A percentile compares a stretch with the other conserved stretches of the same genome.
Evolutionary conservation across 176 grass and related monocot species (phyloP).

Genomic region (Aegilops bicornis): DNA sequence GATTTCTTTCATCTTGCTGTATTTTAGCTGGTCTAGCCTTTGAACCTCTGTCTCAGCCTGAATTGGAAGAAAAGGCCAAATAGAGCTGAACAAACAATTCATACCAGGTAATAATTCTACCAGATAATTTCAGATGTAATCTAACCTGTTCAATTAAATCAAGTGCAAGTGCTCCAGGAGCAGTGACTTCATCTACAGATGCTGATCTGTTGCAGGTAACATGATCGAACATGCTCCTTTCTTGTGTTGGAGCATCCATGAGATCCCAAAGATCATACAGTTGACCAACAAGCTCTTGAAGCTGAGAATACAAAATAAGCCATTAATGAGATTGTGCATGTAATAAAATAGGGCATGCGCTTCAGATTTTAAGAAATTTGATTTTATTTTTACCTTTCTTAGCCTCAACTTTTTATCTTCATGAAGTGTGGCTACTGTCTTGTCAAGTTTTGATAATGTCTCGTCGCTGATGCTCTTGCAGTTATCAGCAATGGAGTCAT

Average conservation of each 20-base stretch:
- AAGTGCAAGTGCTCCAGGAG: slow-evolving; percentile 78
- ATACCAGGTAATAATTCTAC: background rate
- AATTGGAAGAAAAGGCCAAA: slow-evolving; percentile 20
- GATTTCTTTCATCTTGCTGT: slow-evolving; percentile 91
- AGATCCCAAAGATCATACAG: slow-evolving; percentile 99
- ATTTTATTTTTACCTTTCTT: slow-evolving; percentile 78
- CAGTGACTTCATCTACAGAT: slow-evolving; percentile 81
- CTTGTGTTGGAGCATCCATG: slow-evolving; percentile 87
- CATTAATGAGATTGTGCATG: slow-evolving; percentile 10
- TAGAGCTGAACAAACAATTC: background rate
- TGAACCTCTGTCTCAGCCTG: slow-evolving; percentile 82
- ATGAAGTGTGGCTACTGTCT: slow-evolving; percentile 74
- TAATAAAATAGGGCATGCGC: background rate
- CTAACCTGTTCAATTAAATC: slow-evolving; percentile 98
- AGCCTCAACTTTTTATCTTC: slow-evolving; percentile 87
- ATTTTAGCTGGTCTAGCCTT: slow-evolving; percentile 78
- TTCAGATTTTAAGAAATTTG: background rate
- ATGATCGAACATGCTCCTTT: slow-evolving; percentile 84
- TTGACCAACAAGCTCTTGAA: slow-evolving; percentile 94
- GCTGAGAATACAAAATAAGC: slow-evolving; percentile 41
- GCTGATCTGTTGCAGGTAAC: slow-evolving; percentile 85
- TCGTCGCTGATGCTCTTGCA: slow-evolving; percentile 89
- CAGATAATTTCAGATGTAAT: slow-evolving; percentile 5
- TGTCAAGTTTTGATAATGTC: slow-evolving; percentile 88
- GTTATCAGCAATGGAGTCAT: slow-evolving; percentile 67